Evolutionary conservation across 805 yeast species (phyloP), one percentile per base, ranked within the genome.

Genomic region (Hanseniaspora jakobsenii): DNA sequence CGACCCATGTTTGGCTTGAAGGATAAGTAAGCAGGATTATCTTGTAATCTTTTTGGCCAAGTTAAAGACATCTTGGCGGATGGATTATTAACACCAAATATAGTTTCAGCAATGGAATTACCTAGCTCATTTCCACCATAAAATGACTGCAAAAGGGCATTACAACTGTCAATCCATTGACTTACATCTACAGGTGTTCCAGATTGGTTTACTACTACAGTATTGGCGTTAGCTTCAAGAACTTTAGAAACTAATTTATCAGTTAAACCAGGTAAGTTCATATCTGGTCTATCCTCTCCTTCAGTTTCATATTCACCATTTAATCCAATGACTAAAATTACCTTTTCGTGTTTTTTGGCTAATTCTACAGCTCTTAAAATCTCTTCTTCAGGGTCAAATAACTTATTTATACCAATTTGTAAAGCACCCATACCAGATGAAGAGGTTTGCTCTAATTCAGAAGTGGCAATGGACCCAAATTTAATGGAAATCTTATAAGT

Each of bases 101-200:
- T 49, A 12, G 72, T 73, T 57, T 75, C 79, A 3, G 78, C 79
- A 54, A 75, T 63, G 13, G 74, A 70, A 51, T 71, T 73, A 48
- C 81, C 80, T 32, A 64, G 55, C 51, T 75, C 80, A 49, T 66
- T 66, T 45, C 81, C 81, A 50, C 73, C 74, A 53, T 66, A 73
- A 69, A 75, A 72, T 8, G 75, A 73, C 37, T 73, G 76, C 5
- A 74, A 57, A 14, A 73, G 42, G 2, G 69, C 69, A 31, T 64
- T 63, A 18, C 64, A 71, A 29, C 65, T 53, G 7, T 51, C 48
- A 8, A 60, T 48, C 77, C 78, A 74, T 22, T 78, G 78, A n/a
- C n/a, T n/a, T 62, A 76, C 57, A 30, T 71, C 66, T 8, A 75
- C 77, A 0, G 81, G 81, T 14, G 78, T 69, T 38, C 81, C 81